Percentiles rank a stretch among this genome's conserved stretches.
Evolutionary conservation across 805 yeast genomes (phyloP).

Genomic region (Metschnikowia gruessii): DNA sequence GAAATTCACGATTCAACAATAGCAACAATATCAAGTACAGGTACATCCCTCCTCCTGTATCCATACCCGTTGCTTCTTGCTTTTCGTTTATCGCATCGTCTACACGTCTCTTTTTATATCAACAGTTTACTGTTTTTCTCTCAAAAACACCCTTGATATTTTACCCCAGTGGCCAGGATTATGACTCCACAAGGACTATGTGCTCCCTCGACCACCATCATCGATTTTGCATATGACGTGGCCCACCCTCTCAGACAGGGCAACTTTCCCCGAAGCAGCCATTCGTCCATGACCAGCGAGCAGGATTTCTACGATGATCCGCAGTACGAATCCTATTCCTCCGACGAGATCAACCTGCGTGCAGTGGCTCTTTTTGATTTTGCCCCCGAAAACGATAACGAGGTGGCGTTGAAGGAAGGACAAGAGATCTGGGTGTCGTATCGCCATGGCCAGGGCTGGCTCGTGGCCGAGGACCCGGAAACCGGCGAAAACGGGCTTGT

Average conservation of each 20-base stretch:
- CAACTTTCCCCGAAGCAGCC: conserved; percentile 15
- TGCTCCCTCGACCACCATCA: conserved; percentile 48
- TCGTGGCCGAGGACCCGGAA: conserved; percentile 80
- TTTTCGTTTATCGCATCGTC: too few species aligned
- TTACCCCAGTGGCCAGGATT: too few species aligned
- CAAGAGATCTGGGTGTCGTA: conserved; percentile 83
- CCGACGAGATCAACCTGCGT: conserved; percentile 43
- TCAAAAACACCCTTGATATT: too few species aligned
- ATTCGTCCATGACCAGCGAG: conserved; percentile 11
- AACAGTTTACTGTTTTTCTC: too few species aligned
- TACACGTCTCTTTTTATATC: too few species aligned
- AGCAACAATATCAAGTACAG: too few species aligned
- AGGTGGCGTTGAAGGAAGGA: conserved; percentile 71
- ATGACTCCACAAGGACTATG: conserved; percentile 13
- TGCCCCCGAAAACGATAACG: conserved; percentile 92
- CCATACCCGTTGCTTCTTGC: too few species aligned
- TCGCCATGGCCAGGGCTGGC: conserved; percentile 98
- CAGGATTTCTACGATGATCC: conserved; percentile 13
- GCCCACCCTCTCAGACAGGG: conserved; percentile 74
- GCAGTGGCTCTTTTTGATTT: conserved; percentile 91
- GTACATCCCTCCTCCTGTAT: too few species aligned
- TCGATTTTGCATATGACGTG: conserved; percentile 79
- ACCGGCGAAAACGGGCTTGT: conserved; percentile 86
- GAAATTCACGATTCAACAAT: too few species aligned
- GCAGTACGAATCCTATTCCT: conserved; percentile 13